Base-by-base conservation (phyloP, 164 flowering plant genomes). In the Paratinospora sagittata region DNA sequence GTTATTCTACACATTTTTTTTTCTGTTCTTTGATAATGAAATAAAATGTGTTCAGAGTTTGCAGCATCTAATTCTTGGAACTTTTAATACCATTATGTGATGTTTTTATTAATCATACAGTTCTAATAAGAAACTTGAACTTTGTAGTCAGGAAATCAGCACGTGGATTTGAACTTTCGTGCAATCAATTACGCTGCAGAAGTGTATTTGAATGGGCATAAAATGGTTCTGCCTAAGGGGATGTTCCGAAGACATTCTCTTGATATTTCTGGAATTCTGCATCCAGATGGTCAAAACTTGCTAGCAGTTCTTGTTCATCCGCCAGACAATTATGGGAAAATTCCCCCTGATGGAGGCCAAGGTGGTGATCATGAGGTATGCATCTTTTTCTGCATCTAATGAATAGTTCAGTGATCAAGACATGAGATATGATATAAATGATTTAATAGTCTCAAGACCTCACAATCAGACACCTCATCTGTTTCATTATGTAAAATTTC, bases 311-410 rank as follows among this genome's bases (percentile, higher is more conserved):
- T 91, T 65, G 90, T 96, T 86, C 78, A 91, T 70, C 99, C 99
- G 77, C 98, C 98, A 27, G 96, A 92, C 71, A 83, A 96, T 78
- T 97, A 98, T 64, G 99, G 99, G 10, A 78, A 9, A 47, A 90
- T 96, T 75, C 98, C 99, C 70, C 86, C 90, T 13, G 76, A 86
- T 72, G 99, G 99, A 34, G 98, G 98, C 71, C 99, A 96, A 84
- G 99, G 99, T 68, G 98, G 99, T 73, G 98, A 96, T 85, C 99
- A 96, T 64, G 96, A 89, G 98, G 99, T 95, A 81, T 6, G 9
- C 63, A 71, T 55, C n/a, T 57, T n/a, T 70, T 60, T 26, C 34
- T 6, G 19, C 63, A 68, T 12, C 3, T n/a, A 13, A 17, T 49
- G 27, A 27, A 26, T 17, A 45, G 34, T 57, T 58, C 41, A 26